phyloP scores from a whole-genome alignment of 345 rosid species.

The Moricandia moricandioides region DNA sequence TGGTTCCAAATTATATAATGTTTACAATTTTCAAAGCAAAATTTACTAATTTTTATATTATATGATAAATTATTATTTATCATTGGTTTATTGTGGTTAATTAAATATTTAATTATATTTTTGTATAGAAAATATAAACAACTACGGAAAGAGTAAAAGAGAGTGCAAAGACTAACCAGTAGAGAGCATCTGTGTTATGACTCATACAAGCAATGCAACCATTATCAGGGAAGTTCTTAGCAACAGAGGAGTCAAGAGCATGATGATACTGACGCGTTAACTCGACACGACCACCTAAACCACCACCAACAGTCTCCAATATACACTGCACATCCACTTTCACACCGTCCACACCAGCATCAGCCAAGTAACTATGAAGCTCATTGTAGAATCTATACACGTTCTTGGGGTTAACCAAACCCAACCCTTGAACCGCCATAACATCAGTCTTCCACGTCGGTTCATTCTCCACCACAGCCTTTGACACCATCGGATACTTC shows the following conservation, averaged over 20 bases:
- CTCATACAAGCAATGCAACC: slow-evolving; percentile 98
- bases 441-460: slow-evolving; percentile 77
- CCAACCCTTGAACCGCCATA: slow-evolving; percentile 75
- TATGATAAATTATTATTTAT: not conserved
- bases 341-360: slow-evolving; percentile 84
- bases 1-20: not conserved
- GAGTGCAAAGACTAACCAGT: slow-evolving; percentile 51
- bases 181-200: slow-evolving; percentile 89
- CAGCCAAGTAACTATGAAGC: slow-evolving; percentile 76
- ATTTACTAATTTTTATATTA: not conserved
- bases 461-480: slow-evolving; percentile 73
- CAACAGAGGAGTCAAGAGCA: slow-evolving; percentile 84
- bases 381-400: slow-evolving; percentile 71
- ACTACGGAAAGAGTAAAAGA: no score
- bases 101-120: not conserved
- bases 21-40: not conserved
- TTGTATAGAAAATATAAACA: not conserved
- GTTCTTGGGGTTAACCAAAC: slow-evolving; percentile 69
- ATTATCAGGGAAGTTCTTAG: slow-evolving; percentile 74
- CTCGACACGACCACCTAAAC: slow-evolving; percentile 84
- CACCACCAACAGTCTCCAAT: slow-evolving; percentile 81
- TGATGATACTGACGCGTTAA: slow-evolving; percentile 81
- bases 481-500: slow-evolving; percentile 65
- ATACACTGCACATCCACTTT: slow-evolving; percentile 93
- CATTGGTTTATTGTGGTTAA: not conserved